Percentiles rank a stretch among this genome's conserved stretches.
These are phyloP conservation scores for Arabidopsis arenosa DNA, from an alignment of 345 rosid species.

Conservation along the genomic window DNA sequence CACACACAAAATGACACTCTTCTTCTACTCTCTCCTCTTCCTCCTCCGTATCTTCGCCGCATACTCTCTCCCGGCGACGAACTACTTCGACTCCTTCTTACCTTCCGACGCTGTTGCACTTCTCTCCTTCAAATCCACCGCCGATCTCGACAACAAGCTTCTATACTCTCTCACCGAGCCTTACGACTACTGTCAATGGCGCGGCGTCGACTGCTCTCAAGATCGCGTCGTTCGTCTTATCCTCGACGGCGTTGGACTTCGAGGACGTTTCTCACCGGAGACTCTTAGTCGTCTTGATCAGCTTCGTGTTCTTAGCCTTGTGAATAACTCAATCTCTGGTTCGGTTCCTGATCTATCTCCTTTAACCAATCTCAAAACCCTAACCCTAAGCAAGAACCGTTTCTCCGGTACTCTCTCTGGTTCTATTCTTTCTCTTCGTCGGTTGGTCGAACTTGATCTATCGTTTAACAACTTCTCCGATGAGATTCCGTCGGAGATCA, in stretches of 20 bases:
- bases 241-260: constrained; percentile 57
- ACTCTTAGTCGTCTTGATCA: constrained; percentile 81
- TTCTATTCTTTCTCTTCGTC: constrained; percentile 59
- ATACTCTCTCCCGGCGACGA: constrained; percentile 41
- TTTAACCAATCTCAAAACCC: constrained; percentile 66
- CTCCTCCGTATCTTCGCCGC: constrained; percentile 40
- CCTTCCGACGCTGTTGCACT: constrained; percentile 79
- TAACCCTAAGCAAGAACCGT: constrained; percentile 53
- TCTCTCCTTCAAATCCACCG: constrained; percentile 80
- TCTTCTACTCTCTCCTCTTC: constrained; percentile 32
- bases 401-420: constrained; percentile 70
- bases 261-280: constrained; percentile 63
- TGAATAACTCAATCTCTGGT: constrained; percentile 81
- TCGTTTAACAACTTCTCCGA: constrained; percentile 65
- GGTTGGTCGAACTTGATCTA: constrained; percentile 65
- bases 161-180: constrained; percentile 74
- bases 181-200: constrained; percentile 96
- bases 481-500: constrained; percentile 58
- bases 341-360: constrained; percentile 79
- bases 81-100: constrained; percentile 48
- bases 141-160: constrained; percentile 79
- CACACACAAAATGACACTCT: constrained; percentile 43
- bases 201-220: constrained; percentile 75
- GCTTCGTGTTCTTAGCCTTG: constrained; percentile 81
- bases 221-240: constrained; percentile 77